These are phyloP conservation scores for Picea abies DNA, from an alignment of 83 land plant genomes.

Conservation along the genomic window DNA sequence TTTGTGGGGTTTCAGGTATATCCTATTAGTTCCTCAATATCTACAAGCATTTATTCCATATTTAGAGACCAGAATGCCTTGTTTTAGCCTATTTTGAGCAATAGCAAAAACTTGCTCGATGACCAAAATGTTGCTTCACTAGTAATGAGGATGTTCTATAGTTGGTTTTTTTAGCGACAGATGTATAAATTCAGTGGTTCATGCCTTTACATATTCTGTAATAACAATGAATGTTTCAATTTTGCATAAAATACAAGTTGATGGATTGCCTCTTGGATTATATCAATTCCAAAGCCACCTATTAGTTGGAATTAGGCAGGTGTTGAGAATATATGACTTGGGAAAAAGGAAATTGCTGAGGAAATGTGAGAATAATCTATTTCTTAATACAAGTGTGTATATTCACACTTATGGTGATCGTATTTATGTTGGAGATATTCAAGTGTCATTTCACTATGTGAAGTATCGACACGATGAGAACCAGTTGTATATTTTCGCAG, in stretches of 20 bases:
- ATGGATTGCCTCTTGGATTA: constrained; percentile 90
- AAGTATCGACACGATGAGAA: constrained; percentile 97
- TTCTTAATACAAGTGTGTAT: constrained; percentile 85
- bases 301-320: constrained; percentile 88
- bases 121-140: not conserved
- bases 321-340: constrained; percentile 91
- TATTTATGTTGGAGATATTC: constrained; percentile 98
- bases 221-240: not conserved
- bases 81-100: too few relatives aligned
- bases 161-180: not conserved
- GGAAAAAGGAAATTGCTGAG: constrained; percentile 90
- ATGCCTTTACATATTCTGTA: not conserved
- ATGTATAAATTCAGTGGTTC: not conserved
- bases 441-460: constrained; percentile 98
- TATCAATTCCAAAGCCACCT: constrained; percentile 95
- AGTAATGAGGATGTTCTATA: not conserved
- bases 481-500: constrained; percentile 98
- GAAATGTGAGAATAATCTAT: constrained; percentile 97
- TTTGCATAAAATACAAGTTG: constrained; percentile 69
- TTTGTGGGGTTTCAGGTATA: not conserved
- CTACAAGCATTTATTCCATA: not conserved
- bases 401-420: constrained; percentile 96
- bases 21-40: constrained; percentile 1
- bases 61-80: too few relatives aligned
- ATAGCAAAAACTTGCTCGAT: too few relatives aligned